Evolutionary conservation across 495 filamentous ascomycete genomes (phyloP), one percentile per base, ranked within the genome.

Genomic region (Sporormia fimetaria): DNA sequence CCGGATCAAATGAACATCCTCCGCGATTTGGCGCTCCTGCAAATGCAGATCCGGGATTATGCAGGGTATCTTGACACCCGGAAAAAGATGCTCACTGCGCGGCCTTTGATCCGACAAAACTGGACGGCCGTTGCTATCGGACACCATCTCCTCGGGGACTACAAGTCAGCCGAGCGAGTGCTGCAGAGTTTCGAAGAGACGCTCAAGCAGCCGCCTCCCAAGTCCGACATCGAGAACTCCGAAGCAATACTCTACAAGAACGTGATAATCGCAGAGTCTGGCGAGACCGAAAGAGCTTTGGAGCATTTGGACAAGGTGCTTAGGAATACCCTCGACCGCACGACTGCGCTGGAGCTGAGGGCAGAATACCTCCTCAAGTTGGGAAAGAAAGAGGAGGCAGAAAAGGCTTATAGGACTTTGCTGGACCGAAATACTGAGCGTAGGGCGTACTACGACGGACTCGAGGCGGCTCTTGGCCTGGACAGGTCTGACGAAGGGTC

Each of bases 181-280:
- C 62, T 99, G 36, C 81, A 75, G 3, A 88, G 82, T 9, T 99
- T 82, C 61, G 90, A 99, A 60, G 85, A 90, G 39, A 94, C 87
- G 1, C 51, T 99, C 44, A 90, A 87, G 63, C 67, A 67, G 8
- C 65, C 76, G 1, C 81, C 86, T 9, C 70, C 76, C 5, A 78
- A 80, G 51, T 67, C 73, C 12, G 90, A 99, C 60, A 72, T 80
- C 59, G 90, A 99, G 57, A 83, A 99, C 59, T 86, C 85, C n/a
- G 90, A 99, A 62, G 88, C 90, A 15, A 68, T 81, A 10, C 68
- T 99, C 59, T 99, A 99, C 65, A 95, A 93, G 64, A 99, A 96
- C 59, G 71, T 71, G 14, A 80, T 99, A 44, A 94, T 99, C 58
- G 86, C 84, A 21, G 92, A 95, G 59, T 66, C 67, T 20, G 85